A percentile compares a stretch with the other conserved stretches of the same genome.
phyloP scores from a whole-genome alignment of 192 early-diverging fungal genomes.

The Coemansia sp. region DNA sequence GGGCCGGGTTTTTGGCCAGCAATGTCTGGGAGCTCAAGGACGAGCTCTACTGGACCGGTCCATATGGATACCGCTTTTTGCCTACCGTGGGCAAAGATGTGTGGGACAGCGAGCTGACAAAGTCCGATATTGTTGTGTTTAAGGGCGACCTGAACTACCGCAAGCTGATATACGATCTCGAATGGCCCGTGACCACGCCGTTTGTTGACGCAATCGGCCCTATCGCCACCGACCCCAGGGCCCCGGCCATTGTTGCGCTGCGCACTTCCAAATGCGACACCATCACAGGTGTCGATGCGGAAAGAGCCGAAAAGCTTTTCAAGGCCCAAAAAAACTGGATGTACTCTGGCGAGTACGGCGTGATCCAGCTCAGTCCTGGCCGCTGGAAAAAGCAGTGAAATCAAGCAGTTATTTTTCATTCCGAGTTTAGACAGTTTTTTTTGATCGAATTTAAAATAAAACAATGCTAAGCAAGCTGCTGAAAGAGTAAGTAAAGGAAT shows the following conservation, averaged over 20 bases:
- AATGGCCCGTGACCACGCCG: conserved; percentile 81
- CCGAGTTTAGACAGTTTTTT: no score
- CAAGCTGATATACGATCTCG: conserved; percentile 89
- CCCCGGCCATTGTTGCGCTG: conserved; percentile 70
- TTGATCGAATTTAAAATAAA: background rate
- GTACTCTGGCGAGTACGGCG: conserved; percentile 73
- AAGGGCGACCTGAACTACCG: conserved; percentile 98
- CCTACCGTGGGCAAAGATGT: conserved; percentile 64
- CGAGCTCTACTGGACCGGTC: conserved; percentile 86
- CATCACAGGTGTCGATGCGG: conserved; percentile 65
- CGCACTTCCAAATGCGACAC: conserved; percentile 90
- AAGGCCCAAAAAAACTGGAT: conserved; percentile 59
- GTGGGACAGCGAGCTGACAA: conserved; percentile 57
- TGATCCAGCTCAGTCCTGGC: conserved; percentile 56
- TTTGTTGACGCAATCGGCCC: conserved; percentile 83
- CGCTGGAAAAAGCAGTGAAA: conserved; percentile 22
- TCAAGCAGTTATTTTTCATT: no score
- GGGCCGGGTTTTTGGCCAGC: conserved; percentile 64
- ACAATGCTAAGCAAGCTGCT: background rate
- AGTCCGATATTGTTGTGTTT: conserved; percentile 75
- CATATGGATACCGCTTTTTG: conserved; percentile 80
- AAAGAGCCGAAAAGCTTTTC: conserved; percentile 41
- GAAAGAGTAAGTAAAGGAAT: background rate
- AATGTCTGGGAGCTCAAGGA: conserved; percentile 67
- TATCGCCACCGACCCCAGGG: conserved; percentile 52